phyloP scores from a whole-genome alignment of 345 rosid genomes.

The Eucalyptus cladocalyx region DNA sequence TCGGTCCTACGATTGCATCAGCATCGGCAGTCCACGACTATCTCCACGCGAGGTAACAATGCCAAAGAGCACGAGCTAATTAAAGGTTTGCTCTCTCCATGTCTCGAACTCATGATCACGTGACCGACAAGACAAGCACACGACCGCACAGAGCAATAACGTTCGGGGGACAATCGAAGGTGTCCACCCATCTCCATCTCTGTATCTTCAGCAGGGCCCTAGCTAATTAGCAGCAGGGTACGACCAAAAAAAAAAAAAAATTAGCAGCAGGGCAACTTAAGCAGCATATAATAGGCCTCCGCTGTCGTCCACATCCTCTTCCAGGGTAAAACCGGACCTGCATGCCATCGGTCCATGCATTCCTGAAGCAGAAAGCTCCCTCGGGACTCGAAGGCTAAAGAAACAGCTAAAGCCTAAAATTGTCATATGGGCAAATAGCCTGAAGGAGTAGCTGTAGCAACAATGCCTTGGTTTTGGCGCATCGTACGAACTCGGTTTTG shows the following conservation, averaged over 20 bases:
- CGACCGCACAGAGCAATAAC: neutral
- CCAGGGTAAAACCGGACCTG: neutral
- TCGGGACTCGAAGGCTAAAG: neutral
- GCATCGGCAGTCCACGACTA: neutral
- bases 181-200: neutral
- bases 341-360: neutral
- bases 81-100: neutral
- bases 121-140: neutral
- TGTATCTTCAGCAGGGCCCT: neutral
- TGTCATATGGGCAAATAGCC: neutral
- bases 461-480: neutral
- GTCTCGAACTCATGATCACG: neutral
- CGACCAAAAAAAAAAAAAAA: no score
- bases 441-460: neutral
- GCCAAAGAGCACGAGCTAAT: neutral
- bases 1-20: neutral
- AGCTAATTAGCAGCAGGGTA: neutral
- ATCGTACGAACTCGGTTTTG: neutral
- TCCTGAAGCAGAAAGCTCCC: neutral
- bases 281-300: neutral
- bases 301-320: neutral
- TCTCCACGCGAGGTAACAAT: neutral
- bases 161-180: neutral
- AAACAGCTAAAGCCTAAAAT: neutral
- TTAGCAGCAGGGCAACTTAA: neutral